A percentile compares a stretch with the other conserved stretches of the same genome.
Conservation (phyloP, 306 rosid species). For the Pterocarpus santalinus region DNA sequence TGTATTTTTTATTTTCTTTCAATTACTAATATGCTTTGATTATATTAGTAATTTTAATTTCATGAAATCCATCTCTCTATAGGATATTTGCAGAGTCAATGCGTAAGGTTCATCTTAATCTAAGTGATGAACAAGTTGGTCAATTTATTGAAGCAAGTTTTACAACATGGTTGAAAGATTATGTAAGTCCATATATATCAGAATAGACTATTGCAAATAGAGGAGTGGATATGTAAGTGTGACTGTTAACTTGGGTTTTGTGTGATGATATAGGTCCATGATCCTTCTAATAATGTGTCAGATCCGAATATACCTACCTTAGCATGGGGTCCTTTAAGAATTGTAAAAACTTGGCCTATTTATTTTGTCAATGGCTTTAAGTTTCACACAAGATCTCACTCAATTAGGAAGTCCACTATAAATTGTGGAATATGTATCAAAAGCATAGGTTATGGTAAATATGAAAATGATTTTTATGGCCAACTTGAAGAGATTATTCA, state of each 20-base stretch:
- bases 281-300: not conserved
- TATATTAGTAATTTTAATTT: too few relatives aligned
- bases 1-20: too few relatives aligned
- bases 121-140: not conserved
- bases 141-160: not conserved
- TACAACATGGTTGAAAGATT: not conserved
- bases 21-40: too few relatives aligned
- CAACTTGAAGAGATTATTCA: not conserved
- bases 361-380: not conserved
- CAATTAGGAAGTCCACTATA: not conserved
- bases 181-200: not conserved
- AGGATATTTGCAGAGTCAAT: not conserved
- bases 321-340: not conserved
- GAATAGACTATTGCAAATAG: too few relatives aligned
- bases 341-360: not conserved
- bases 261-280: too few relatives aligned
- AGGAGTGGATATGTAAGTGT: too few relatives aligned
- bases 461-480: not conserved
- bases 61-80: not conserved
- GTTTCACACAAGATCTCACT: not conserved
- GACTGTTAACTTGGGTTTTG: not conserved
- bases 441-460: not conserved
- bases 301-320: not conserved
- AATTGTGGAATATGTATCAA: not conserved
- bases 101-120: not conserved